Evolutionary conservation across 2,329 filamentous ascomycete species (phyloP), one percentile per base, ranked within the genome.

Genomic region (Diaporthe amygdali): DNA sequence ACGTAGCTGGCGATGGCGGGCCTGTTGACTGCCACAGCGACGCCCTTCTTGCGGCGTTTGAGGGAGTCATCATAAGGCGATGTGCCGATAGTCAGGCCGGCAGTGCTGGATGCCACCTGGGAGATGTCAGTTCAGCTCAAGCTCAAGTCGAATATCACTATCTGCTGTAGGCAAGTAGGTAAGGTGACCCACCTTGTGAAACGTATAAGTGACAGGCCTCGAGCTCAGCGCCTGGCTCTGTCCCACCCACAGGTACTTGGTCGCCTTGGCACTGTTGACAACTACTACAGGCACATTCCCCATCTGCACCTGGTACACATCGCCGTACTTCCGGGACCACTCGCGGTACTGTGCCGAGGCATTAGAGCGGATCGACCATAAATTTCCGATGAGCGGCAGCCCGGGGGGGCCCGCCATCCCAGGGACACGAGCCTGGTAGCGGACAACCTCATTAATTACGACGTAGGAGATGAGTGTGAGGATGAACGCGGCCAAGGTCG

Each of bases 41-140:
- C 90, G 3, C 90, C 90, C 82, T 92, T 92, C 49, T 91, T 85
- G 8, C 90, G 84, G 14, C 86, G 84, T 78, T 92, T 92, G 80
- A 89, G 91, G 20, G 88, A 91, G 66, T 92, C 90, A 74, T 92
- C 90, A 89, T 90, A 92, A 0, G 91, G 91, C 0, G 89, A 91
- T 1, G 90, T 92, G 2, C 91, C 91, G 68, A 93, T 91, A 17
- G 77, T 79, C 0, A 77, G 79, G 8, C 79, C 78, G 2, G 77
- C 73, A 1, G 74, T 76, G 37, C 76, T 79, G 87, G 92, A 71
- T 3, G 71, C 71, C 4, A 72, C 71, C 71, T 72, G 12, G 20
- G 14, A 3, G 3, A 27, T 15, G 17, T 30, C 12, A 37, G 14
- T 49, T 55, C 25, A 63, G n/a, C n/a, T 34, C 15, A 5, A 10